Percentiles rank a stretch among this genome's conserved stretches.
These are phyloP conservation scores for Colletotrichum sp. DNA, from an alignment of 2,329 filamentous ascomycete species.

Conservation along the genomic window DNA sequence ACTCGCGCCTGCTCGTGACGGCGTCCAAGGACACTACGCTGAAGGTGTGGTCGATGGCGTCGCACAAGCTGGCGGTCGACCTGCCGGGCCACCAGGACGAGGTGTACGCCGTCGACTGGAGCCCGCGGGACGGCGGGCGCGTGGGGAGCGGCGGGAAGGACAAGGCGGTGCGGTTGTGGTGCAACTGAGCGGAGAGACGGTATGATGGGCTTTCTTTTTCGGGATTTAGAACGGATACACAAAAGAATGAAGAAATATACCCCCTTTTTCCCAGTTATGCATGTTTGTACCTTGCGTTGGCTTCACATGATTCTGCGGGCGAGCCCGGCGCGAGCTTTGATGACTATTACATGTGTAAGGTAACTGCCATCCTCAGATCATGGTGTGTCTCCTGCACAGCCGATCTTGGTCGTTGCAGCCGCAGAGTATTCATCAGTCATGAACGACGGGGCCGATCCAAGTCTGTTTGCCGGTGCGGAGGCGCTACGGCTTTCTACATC, in stretches of 20 bases:
- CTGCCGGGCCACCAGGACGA: constrained; percentile 91
- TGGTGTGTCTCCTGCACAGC: fast-evolving
- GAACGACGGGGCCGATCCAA: neutral
- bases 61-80: constrained; percentile 80
- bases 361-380: neutral
- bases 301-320: neutral
- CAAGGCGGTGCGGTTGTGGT: constrained; percentile 75
- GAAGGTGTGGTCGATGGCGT: constrained; percentile 92
- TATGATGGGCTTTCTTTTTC: neutral
- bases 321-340: neutral
- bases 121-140: constrained; percentile 78
- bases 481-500: neutral
- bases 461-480: neutral
- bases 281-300: neutral
- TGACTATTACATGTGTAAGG: neutral
- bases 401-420: neutral
- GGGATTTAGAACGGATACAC: constrained; percentile 10
- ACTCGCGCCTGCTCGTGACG: constrained; percentile 87
- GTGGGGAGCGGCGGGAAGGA: constrained; percentile 95
- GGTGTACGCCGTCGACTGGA: constrained; percentile 95
- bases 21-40: constrained; percentile 91
- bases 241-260: constrained; percentile 17
- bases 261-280: neutral
- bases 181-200: constrained; percentile 51
- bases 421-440: neutral